These are phyloP conservation scores for Sporothrix brasiliensis DNA, from an alignment of 2,329 filamentous ascomycete species.

Conservation along the genomic window DNA sequence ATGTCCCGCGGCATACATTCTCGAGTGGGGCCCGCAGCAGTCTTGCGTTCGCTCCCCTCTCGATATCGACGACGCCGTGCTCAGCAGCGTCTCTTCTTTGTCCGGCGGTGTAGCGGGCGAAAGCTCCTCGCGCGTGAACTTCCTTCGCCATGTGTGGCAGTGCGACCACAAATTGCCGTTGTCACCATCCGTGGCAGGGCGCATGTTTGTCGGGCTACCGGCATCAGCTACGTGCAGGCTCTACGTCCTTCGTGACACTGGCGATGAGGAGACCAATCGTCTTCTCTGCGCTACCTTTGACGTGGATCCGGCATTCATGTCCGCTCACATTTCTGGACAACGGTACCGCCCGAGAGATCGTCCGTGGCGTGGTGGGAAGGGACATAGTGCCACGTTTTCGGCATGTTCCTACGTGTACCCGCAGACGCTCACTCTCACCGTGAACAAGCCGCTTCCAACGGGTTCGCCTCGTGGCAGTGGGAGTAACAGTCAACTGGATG, in stretches of 20 bases:
- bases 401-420: constrained; percentile 26
- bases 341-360: constrained; percentile 37
- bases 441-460: not conserved
- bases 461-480: not conserved
- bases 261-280: constrained; percentile 34
- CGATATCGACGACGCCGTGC: not conserved
- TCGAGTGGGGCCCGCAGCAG: constrained; percentile 21
- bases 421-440: constrained; percentile 17
- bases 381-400: not conserved
- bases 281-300: constrained; percentile 34
- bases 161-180: not conserved
- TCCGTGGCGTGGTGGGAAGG: constrained; percentile 21
- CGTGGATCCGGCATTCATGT: constrained; percentile 42
- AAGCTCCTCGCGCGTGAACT: not conserved
- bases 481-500: not conserved
- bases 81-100: not conserved
- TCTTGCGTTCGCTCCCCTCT: constrained; percentile 13
- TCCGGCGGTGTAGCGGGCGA: not conserved
- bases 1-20: constrained; percentile 14
- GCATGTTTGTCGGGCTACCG: not conserved
- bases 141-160: constrained; percentile 23
- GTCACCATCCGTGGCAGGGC: not conserved
- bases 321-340: constrained; percentile 40
- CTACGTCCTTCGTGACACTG: constrained; percentile 40
- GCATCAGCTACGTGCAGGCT: constrained; percentile 23